Percentiles rank a stretch among this genome's conserved stretches.
Conservation (phyloP, 345 rosid genomes). For the Sonneratia caseolaris region DNA sequence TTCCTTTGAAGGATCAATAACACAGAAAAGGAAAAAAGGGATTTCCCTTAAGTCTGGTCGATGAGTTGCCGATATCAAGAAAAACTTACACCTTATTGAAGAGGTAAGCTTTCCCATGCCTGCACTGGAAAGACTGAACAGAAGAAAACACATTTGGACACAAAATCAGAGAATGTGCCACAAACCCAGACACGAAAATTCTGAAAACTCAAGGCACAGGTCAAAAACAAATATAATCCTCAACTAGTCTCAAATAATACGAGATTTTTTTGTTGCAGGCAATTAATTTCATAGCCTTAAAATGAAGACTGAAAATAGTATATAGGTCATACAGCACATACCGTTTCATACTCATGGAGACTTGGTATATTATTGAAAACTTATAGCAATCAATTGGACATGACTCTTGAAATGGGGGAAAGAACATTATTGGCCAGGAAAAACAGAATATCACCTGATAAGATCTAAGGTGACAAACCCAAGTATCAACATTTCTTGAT, state of each 20-base stretch:
- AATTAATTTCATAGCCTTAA: background rate
- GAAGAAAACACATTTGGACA: slow-evolving; percentile 23
- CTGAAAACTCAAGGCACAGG: background rate
- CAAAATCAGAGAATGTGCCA: slow-evolving; percentile 18
- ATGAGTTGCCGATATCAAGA: slow-evolving; percentile 19
- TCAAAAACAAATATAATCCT: background rate
- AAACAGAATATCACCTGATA: too few relatives aligned
- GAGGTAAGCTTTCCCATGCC: slow-evolving; percentile 97
- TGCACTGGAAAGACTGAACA: slow-evolving; percentile 75
- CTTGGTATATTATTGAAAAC: too few relatives aligned
- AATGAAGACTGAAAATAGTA: background rate
- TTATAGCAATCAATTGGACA: too few relatives aligned
- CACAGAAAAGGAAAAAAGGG: background rate
- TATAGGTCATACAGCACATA: too few relatives aligned
- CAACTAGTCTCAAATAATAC: background rate
- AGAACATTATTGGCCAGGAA: too few relatives aligned
- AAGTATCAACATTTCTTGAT: too few relatives aligned
- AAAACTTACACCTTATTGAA: slow-evolving; percentile 94
- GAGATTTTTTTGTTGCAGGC: background rate
- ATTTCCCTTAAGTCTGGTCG: background rate
- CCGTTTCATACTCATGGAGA: background rate
- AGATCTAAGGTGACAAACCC: too few relatives aligned
- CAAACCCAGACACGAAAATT: background rate
- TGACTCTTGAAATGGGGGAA: too few relatives aligned
- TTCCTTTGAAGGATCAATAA: background rate